Evolutionary conservation across 768 basidiomycete genomes (phyloP).

Genomic region (Boletus vinaceobasis): DNA sequence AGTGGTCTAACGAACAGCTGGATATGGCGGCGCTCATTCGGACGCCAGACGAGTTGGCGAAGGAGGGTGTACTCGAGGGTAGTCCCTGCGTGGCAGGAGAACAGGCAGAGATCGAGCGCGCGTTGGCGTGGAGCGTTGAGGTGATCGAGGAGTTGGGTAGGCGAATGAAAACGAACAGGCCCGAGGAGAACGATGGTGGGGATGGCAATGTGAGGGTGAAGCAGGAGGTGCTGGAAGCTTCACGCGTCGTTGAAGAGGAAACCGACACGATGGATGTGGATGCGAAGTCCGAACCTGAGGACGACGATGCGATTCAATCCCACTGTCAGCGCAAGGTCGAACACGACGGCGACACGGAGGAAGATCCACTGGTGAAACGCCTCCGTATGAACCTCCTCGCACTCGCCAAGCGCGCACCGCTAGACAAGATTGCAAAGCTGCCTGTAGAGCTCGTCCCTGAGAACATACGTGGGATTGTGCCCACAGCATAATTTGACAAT

Average conservation of each 20-base stretch:
- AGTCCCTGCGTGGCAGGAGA: conserved; percentile 18
- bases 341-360: conserved; percentile 21
- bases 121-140: conserved; percentile 55
- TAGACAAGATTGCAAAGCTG: conserved; percentile 64
- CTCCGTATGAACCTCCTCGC: conserved; percentile 72
- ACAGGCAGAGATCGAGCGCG: conserved; percentile 31
- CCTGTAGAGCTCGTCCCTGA: conserved; percentile 65
- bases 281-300: conserved; percentile 1
- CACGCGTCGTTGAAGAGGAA: neutral
- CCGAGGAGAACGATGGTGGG: neutral
- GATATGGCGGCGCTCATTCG: conserved; percentile 45
- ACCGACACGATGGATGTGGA: conserved; percentile 22
- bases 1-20: conserved; percentile 23
- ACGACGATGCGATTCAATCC: neutral
- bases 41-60: conserved; percentile 38
- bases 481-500: conserved; percentile 34
- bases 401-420: conserved; percentile 70
- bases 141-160: conserved; percentile 42
- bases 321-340: neutral
- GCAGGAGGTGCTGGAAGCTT: conserved; percentile 10
- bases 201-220: conserved; percentile 11
- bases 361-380: conserved; percentile 52
- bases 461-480: conserved; percentile 60
- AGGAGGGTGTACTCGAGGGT: conserved; percentile 28
- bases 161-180: neutral